Evolutionary conservation across 129 eudicot genomes (phyloP).

Genomic region (Centella asiatica): DNA sequence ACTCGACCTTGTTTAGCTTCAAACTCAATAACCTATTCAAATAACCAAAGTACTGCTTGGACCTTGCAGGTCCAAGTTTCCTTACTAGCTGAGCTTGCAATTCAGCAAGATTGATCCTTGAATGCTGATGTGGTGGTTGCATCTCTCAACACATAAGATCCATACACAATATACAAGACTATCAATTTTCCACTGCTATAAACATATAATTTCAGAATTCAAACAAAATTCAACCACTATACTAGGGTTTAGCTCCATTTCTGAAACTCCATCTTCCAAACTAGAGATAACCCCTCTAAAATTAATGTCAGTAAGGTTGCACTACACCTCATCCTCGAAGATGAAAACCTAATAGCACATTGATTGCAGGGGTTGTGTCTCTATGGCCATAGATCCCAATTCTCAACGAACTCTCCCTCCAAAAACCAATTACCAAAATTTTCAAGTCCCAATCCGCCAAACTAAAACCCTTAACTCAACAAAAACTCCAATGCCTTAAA

Average conservation of each 20-base stretch:
- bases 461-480: constrained; percentile 30
- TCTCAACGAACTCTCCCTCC: constrained; percentile 70
- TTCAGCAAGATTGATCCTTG: constrained; percentile 63
- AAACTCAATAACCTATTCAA: constrained; percentile 52
- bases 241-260: constrained; percentile 49
- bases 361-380: constrained; percentile 17
- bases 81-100: constrained; percentile 57
- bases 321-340: constrained; percentile 30
- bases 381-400: constrained; percentile 36
- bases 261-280: constrained; percentile 45
- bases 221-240: constrained; percentile 20
- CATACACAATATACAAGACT: constrained; percentile 29
- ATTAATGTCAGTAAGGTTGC: constrained; percentile 16
- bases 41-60: constrained; percentile 54
- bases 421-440: constrained; percentile 36
- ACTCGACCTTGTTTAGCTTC: constrained; percentile 64
- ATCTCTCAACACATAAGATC: constrained; percentile 50
- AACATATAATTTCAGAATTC: constrained; percentile 7
- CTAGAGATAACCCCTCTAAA: constrained; percentile 28
- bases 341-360: constrained; percentile 18
- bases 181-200: constrained; percentile 13
- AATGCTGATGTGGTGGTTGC: constrained; percentile 69
- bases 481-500: constrained; percentile 12
- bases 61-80: constrained; percentile 68
- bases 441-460: constrained; percentile 15